These are phyloP conservation scores for Mimosa bimucronata DNA, from an alignment of 306 rosid species.

Conservation along the genomic window DNA sequence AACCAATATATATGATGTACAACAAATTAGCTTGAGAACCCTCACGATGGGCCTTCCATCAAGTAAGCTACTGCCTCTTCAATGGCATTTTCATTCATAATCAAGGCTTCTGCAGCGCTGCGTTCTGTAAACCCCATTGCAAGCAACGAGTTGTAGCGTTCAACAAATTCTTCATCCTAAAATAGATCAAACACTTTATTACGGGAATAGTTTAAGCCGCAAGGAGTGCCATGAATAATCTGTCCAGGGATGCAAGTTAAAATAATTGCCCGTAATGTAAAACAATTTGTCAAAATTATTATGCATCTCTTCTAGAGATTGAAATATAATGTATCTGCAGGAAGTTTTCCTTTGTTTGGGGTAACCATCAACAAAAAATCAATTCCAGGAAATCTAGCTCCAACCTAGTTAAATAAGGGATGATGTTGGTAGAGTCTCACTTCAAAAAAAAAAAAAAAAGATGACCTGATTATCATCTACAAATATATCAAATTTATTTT, in stretches of 20 bases:
- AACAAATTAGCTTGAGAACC: conserved; percentile 23
- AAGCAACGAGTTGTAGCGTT: conserved; percentile 64
- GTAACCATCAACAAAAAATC: background rate
- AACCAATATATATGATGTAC: conserved; percentile 16
- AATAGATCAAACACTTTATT: conserved; percentile 28
- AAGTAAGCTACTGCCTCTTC: conserved; percentile 85
- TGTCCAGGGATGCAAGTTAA: background rate
- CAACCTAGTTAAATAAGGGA: background rate
- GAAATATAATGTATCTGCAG: background rate
- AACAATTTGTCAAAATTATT: background rate
- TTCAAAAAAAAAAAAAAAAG: background rate
- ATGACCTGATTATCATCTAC: background rate
- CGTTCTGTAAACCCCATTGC: conserved; percentile 89
- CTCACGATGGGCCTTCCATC: conserved; percentile 64
- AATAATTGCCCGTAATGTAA: background rate
- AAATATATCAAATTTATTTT: background rate
- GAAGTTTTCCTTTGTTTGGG: background rate
- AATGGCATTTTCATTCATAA: conserved; percentile 76
- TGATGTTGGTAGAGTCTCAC: background rate
- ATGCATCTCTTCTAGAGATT: background rate
- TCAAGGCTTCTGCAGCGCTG: conserved; percentile 68
- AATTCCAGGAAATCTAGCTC: background rate
- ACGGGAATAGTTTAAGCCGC: conserved; percentile 26
- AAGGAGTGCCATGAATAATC: conserved; percentile 1
- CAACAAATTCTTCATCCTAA: conserved; percentile 75